Percentiles rank a stretch among this genome's conserved stretches.
phyloP scores from a whole-genome alignment of 495 filamentous ascomycete species.

The Penicillium coprophilum region DNA sequence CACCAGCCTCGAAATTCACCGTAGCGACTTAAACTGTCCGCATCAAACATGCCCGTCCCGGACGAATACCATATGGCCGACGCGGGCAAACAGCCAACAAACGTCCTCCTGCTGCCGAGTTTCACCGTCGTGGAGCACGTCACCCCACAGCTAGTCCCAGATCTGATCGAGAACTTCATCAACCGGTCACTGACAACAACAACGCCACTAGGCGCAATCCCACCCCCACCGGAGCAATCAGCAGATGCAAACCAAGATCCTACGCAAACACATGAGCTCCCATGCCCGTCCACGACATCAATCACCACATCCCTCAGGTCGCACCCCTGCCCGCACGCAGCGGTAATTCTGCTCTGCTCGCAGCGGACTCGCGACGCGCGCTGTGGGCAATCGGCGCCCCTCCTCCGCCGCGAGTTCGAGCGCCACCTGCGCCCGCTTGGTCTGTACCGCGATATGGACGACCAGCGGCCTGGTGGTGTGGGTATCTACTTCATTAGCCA shows the following conservation, averaged over 20 bases:
- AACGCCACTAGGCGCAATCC: constrained; percentile 55
- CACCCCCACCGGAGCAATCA: neutral
- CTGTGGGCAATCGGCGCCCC: constrained; percentile 88
- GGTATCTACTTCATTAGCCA: constrained; percentile 96
- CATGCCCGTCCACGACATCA: constrained; percentile 32
- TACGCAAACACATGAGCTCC: constrained; percentile 6
- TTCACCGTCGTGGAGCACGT: constrained; percentile 87
- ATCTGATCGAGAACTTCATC: constrained; percentile 70
- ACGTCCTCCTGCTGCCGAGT: constrained; percentile 80
- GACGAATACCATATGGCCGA: constrained; percentile 54
- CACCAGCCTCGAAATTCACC: neutral
- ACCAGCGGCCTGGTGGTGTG: constrained; percentile 83
- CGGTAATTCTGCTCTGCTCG: constrained; percentile 89
- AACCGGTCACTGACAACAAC: constrained; percentile 72
- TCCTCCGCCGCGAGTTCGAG: constrained; percentile 83
- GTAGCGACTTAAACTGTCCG: constrained; percentile 85
- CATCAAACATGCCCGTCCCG: constrained; percentile 86
- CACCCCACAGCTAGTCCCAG: constrained; percentile 68
- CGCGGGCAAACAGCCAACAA: constrained; percentile 67
- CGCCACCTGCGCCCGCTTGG: constrained; percentile 82
- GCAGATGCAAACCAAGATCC: neutral
- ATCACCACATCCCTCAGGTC: constrained; percentile 57
- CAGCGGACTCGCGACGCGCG: constrained; percentile 91
- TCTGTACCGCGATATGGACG: constrained; percentile 81
- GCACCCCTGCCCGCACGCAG: constrained; percentile 73